Evolutionary conservation across 1,139 yeast species (phyloP).

Genomic region (Magnusiomyces paraingens): DNA sequence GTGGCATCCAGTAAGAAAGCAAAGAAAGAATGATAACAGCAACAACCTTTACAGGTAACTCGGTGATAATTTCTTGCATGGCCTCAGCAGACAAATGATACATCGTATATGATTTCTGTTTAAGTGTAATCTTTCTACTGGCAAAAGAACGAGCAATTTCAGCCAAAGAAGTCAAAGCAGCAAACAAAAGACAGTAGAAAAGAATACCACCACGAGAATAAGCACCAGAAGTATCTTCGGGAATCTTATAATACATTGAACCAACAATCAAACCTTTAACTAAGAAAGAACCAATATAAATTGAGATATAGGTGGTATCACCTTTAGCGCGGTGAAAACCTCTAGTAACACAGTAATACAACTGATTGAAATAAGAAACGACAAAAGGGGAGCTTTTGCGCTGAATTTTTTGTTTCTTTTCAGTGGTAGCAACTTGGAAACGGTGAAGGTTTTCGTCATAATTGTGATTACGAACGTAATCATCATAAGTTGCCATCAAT

Average conservation of each 20-base stretch:
- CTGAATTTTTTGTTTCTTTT: conserved; percentile 42
- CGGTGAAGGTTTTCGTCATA: conserved; percentile 40
- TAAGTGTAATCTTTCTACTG: conserved; percentile 52
- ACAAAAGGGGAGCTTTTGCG: conserved; percentile 43
- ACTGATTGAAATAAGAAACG: conserved; percentile 43
- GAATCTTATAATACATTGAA: conserved; percentile 50
- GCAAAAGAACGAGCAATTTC: conserved; percentile 53
- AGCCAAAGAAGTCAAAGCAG: conserved; percentile 51
- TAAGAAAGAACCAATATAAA: conserved; percentile 45
- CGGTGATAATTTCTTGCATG: conserved; percentile 50
- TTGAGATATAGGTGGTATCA: conserved; percentile 47
- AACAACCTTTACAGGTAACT: conserved; percentile 48
- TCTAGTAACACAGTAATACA: conserved; percentile 40
- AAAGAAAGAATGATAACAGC: conserved; percentile 43
- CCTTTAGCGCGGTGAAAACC: conserved; percentile 52
- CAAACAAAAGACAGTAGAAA: conserved; percentile 52
- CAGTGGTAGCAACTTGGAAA: conserved; percentile 36
- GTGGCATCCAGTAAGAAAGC: conserved; percentile 51
- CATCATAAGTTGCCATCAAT: conserved; percentile 39
- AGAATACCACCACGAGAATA: conserved; percentile 52
- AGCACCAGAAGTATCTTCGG: conserved; percentile 44
- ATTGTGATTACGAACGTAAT: conserved; percentile 36
- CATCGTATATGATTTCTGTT: conserved; percentile 57
- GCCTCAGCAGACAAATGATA: conserved; percentile 67
- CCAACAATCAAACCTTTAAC: conserved; percentile 49